These are phyloP conservation scores for Irpex sp. DNA, from an alignment of 1,284 basidiomycete species.

Conservation along the genomic window DNA sequence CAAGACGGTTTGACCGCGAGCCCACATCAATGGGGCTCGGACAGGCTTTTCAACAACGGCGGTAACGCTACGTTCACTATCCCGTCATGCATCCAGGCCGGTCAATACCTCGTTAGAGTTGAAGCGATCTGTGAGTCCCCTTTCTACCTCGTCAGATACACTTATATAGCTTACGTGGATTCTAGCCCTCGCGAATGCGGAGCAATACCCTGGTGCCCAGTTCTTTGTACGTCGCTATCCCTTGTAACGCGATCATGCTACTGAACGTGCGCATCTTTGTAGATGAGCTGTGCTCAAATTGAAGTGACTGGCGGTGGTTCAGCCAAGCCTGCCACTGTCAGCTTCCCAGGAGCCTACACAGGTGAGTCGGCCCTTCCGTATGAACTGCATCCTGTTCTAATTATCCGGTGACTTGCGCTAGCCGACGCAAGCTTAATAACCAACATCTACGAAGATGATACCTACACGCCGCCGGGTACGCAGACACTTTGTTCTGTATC, in stretches of 20 bases:
- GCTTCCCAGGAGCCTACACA: constrained; percentile 45
- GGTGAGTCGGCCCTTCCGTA: not conserved
- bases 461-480: constrained; percentile 21
- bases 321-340: constrained; percentile 39
- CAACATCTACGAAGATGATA: constrained; percentile 9
- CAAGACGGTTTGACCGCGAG: constrained; percentile 10
- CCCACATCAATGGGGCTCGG: constrained; percentile 29
- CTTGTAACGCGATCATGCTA: not conserved
- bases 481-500: not conserved
- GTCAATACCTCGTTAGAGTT: constrained; percentile 18
- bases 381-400: not conserved
- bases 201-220: constrained; percentile 43
- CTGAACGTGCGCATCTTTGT: not conserved
- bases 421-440: constrained; percentile 1
- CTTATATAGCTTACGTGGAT: not conserved
- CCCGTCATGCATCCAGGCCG: constrained; percentile 20
- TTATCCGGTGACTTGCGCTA: not conserved
- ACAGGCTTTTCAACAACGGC: constrained; percentile 36
- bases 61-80: constrained; percentile 38
- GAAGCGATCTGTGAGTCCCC: constrained; percentile 15
- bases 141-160: not conserved
- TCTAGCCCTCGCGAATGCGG: constrained; percentile 10
- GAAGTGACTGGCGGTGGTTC: constrained; percentile 46
- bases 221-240: constrained; percentile 28
- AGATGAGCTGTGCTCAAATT: constrained; percentile 52